phyloP scores from a whole-genome alignment of 768 basidiomycete genomes.

The Pholiota microspora region DNA sequence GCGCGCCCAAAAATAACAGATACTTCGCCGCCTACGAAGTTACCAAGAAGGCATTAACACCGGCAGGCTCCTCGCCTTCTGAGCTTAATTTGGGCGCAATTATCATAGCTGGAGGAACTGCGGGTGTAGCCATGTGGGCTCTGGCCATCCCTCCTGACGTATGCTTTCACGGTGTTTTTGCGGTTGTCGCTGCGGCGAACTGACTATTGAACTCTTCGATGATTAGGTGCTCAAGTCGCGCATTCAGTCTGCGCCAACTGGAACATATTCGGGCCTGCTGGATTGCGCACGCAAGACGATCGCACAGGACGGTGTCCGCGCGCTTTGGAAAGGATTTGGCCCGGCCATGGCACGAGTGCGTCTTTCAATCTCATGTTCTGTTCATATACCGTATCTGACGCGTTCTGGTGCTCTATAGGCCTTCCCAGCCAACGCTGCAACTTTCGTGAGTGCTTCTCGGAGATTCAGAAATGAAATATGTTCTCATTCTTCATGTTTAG shows the following conservation, averaged over 20 bases:
- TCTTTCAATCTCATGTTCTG: constrained; percentile 16
- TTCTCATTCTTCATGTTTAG: constrained; percentile 37
- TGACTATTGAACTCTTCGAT: neutral
- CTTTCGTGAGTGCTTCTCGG: constrained; percentile 61
- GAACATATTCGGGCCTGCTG: constrained; percentile 92
- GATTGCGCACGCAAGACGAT: constrained; percentile 94
- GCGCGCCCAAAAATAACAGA: constrained; percentile 34
- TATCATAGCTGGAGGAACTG: constrained; percentile 89
- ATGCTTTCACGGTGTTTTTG: constrained; percentile 27
- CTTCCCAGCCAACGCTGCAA: constrained; percentile 96
- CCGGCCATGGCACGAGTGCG: constrained; percentile 92
- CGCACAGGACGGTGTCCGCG: constrained; percentile 79
- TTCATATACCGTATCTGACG: neutral
- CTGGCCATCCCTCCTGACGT: constrained; percentile 97
- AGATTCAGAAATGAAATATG: constrained; percentile 1
- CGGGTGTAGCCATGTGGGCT: constrained; percentile 98
- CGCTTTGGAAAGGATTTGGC: constrained; percentile 96
- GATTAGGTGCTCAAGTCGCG: constrained; percentile 90
- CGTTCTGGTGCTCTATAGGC: constrained; percentile 47
- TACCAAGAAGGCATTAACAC: constrained; percentile 83
- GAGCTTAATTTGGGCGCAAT: constrained; percentile 85
- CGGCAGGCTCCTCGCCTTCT: constrained; percentile 72
- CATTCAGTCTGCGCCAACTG: constrained; percentile 93
- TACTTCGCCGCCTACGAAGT: constrained; percentile 98
- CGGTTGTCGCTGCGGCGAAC: neutral